These are phyloP conservation scores for Lanmaoa rubissima DNA, from an alignment of 768 basidiomycete genomes.

Conservation along the genomic window DNA sequence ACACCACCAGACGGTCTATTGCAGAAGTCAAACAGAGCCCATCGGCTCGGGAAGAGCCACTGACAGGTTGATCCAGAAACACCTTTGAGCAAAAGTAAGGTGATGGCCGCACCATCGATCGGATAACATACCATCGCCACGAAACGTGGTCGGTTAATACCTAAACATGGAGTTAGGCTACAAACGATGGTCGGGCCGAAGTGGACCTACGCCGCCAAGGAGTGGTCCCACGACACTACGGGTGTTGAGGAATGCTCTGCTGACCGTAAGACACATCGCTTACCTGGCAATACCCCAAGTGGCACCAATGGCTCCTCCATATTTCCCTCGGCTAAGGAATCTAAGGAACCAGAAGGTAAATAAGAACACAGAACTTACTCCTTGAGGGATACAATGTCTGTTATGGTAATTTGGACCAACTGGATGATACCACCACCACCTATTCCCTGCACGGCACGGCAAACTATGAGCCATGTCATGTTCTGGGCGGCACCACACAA, in stretches of 20 bases:
- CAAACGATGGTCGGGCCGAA: background rate
- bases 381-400: conserved; percentile 38
- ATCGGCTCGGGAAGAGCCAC: background rate
- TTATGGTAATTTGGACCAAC: conserved; percentile 36
- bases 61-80: conserved; percentile 38
- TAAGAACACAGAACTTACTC: conserved; percentile 25
- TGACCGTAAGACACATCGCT: background rate
- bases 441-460: conserved; percentile 43
- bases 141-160: conserved; percentile 34
- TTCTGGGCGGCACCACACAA: conserved; percentile 44
- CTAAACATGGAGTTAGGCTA: conserved; percentile 11
- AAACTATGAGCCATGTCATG: conserved; percentile 42
- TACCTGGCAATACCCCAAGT: conserved; percentile 42
- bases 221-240: conserved; percentile 44
- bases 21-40: background rate
- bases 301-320: conserved; percentile 36
- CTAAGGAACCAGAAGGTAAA: background rate
- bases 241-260: background rate
- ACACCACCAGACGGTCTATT: conserved; percentile 37
- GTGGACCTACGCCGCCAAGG: conserved; percentile 33
- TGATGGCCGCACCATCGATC: background rate
- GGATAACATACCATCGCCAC: conserved; percentile 39
- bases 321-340: conserved; percentile 37
- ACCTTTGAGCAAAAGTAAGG: conserved; percentile 23
- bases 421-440: conserved; percentile 41